Evolutionary conservation across 208 protist genomes (phyloP), one percentile per base, ranked within the genome.

Genomic region (Spongospora subterranea): DNA sequence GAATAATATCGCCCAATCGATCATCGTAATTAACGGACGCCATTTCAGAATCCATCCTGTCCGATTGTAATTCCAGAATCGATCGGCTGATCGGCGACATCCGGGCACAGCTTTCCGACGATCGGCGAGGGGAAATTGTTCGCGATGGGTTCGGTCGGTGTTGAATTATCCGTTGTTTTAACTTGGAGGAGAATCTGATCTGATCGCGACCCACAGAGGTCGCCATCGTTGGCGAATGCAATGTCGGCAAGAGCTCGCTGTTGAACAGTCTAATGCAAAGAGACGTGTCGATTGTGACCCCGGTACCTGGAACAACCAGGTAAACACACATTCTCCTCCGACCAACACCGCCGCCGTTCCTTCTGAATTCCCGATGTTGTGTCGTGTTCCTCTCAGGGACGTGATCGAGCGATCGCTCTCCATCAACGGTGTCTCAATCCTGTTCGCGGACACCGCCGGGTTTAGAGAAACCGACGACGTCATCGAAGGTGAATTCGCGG

Each of bases 211-310:
- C 6, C 13, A 20, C 35, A 82, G 71, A 82, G 6, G 35, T 82
- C 13, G 71, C 71, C 35, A 82, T 82, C 40, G 71, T 82, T 43
- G 71, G 71, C n/a, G 71, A 82, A 43, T 82, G 71, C n/a, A 82
- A 82, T 43, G 71, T 82, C 13, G 71, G 71, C n/a, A 82, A 82
- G n/a, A 82, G 71, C 71, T 82, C 71, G 17, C 40, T 82, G 6
- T 17, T 82, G n/a, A 82, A 82, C n/a, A 39, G 6, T 43, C 71
- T 82, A 6, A 82, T 82, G 35, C 6, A 82, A 43, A 6, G 35
- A 35, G 71, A 82, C n/a, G 71, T 82, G 13, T 82, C 71, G 6
- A 82, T 82, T 82, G 71, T 82, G 17, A 82, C 71, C 17, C 17
- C 71, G 35, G 35, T 82, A 35, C 71, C 71, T 82, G 71, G 71